Conservation (phyloP, 139 green algal genomes). For the Picochlorum sp. region DNA sequence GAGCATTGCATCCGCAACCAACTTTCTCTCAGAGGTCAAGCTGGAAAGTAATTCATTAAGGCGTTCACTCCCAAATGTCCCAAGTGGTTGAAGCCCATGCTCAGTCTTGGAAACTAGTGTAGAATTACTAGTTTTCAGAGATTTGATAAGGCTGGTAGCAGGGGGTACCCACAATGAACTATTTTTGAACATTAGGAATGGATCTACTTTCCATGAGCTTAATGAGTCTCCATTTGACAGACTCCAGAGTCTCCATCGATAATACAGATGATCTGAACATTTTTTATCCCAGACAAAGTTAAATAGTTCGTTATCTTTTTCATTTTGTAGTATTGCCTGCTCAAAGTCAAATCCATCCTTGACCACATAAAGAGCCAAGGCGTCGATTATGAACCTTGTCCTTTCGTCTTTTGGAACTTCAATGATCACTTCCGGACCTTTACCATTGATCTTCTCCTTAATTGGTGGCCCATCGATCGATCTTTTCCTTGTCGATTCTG, state of each 20-base stretch:
- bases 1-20: slow-evolving; percentile 76
- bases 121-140: slow-evolving; percentile 34
- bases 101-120: slow-evolving; percentile 20
- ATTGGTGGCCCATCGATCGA: neutral
- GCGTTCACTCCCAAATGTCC: slow-evolving; percentile 51
- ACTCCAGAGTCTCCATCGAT: slow-evolving; percentile 75
- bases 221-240: slow-evolving; percentile 47
- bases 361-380: slow-evolving; percentile 76
- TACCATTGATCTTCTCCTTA: slow-evolving; percentile 15
- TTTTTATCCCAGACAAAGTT: slow-evolving; percentile 80
- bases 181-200: slow-evolving; percentile 83
- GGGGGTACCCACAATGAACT: slow-evolving; percentile 43
- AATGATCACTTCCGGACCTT: slow-evolving; percentile 50
- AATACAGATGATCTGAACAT: slow-evolving; percentile 81
- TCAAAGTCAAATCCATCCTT: slow-evolving; percentile 73
- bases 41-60: slow-evolving; percentile 82
- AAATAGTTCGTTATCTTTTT: slow-evolving; percentile 73
- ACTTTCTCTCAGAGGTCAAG: slow-evolving; percentile 57
- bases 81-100: slow-evolving; percentile 25
- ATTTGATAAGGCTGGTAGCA: slow-evolving; percentile 26
- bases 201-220: slow-evolving; percentile 78
- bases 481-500: slow-evolving; percentile 11
- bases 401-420: slow-evolving; percentile 54
- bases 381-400: slow-evolving; percentile 82
- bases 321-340: slow-evolving; percentile 71